Base-by-base conservation (phyloP, 2,329 filamentous ascomycete species). In the Aspergillus sp. region DNA sequence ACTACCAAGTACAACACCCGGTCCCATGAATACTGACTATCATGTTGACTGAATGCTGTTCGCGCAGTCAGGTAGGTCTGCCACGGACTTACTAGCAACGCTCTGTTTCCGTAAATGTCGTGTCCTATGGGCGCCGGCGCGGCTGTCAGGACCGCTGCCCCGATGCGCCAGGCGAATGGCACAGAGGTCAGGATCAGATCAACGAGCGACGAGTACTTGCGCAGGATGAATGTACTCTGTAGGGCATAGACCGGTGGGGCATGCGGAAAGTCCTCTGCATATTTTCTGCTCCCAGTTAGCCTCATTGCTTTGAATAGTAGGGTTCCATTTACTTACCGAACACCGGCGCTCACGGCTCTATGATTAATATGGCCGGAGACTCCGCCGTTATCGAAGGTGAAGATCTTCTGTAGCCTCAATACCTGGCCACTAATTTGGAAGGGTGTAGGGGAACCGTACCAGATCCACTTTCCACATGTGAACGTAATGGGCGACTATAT, bases 321-420 rank as follows among this genome's bases (percentile, higher is more conserved):
- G 10, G 7, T 27, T 2, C 2, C 7, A 27, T 42, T 25, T 5
- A 62, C 70, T 58, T 70, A 78, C 76, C 64, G 71, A 32, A 79
- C 70, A 3, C 75, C 77, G 15, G 70, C 70, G 64, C 73, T 77
- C 53, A 79, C 75, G 15, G 77, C 76, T 19, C 75, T 62, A 58
- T 79, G 77, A 55, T 79, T 78, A 54, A 78, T 70, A 56, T 79
- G 76, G 5, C 75, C 74, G 1, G 75, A 78, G 5, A 78, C 71
- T 15, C 76, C 77, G 23, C 73, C 73, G n/a, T 74, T 59, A 44
- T 79, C 77, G 59, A 79, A 79, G 0, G 76, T 79, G 53, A 78
- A 70, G 54, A 79, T 78, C 73, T 72, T 25, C 19, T 19, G 6
- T 10, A 10, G 25, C 10, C 19, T 36, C 0, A 21, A 3, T 25